These are phyloP conservation scores for Calendula officinalis DNA, from an alignment of 129 eudicot genomes.

Conservation along the genomic window DNA sequence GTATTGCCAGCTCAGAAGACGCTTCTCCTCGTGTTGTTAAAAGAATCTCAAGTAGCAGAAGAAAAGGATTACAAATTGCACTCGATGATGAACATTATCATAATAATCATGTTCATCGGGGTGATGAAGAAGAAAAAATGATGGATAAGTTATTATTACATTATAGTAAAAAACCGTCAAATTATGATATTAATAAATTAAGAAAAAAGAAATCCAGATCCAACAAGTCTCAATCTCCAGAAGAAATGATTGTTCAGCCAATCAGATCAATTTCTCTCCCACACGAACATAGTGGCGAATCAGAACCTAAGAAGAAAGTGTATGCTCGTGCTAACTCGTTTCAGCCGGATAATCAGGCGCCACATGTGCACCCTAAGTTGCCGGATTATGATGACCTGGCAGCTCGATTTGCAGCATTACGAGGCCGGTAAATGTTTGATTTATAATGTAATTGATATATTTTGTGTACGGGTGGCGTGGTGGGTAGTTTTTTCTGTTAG, in stretches of 20 bases:
- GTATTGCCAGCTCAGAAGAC: slow-evolving; percentile 43
- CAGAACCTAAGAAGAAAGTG: slow-evolving; percentile 38
- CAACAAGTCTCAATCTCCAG: no score
- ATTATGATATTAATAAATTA: slow-evolving; percentile 41
- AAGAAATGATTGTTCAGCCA: slow-evolving; percentile 41
- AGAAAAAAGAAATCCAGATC: slow-evolving; percentile 44
- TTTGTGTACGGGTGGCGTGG: slow-evolving; percentile 13
- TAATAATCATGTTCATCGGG: slow-evolving; percentile 3
- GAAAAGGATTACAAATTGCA: slow-evolving; percentile 74
- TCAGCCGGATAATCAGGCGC: slow-evolving; percentile 74
- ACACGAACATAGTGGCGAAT: slow-evolving; percentile 39
- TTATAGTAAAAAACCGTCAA: slow-evolving; percentile 78
- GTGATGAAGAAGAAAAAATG: slow-evolving; percentile 73
- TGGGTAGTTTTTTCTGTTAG: slow-evolving; percentile 15
- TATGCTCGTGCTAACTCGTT: slow-evolving; percentile 78
- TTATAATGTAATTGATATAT: not conserved
- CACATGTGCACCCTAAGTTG: slow-evolving; percentile 91
- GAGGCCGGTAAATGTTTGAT: slow-evolving; percentile 33
- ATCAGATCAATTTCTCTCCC: slow-evolving; percentile 79
- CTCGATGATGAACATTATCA: slow-evolving; percentile 56
- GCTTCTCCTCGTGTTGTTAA: slow-evolving; percentile 27
- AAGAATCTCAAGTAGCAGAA: slow-evolving; percentile 67
- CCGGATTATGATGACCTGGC: slow-evolving; percentile 97
- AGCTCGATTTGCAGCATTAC: slow-evolving; percentile 78
- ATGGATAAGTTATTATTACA: slow-evolving; percentile 83